Conservation (phyloP, 2,329 filamentous ascomycete species). For the Allantophomopsis lycopodina region DNA sequence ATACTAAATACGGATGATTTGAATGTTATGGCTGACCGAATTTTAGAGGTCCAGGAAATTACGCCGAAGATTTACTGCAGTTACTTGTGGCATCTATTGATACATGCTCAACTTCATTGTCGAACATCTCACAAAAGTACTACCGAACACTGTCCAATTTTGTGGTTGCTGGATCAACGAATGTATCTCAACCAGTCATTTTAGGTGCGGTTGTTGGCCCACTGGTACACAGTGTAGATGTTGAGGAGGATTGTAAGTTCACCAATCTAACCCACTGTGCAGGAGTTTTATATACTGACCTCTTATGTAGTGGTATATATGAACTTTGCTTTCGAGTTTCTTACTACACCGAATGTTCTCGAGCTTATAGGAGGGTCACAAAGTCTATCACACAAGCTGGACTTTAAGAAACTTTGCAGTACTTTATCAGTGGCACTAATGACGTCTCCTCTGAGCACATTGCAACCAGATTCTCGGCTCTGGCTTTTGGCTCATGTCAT, state of each 20-base stretch:
- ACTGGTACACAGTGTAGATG: too few relatives aligned
- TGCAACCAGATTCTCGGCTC: conserved; percentile 26
- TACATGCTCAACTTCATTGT: too few relatives aligned
- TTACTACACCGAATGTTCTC: conserved; percentile 15
- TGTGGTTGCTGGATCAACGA: neutral
- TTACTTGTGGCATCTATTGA: neutral
- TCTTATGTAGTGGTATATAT: conserved; percentile 4
- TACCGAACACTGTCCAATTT: too few relatives aligned
- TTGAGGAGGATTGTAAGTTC: too few relatives aligned
- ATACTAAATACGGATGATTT: too few relatives aligned
- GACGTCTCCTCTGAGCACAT: conserved; percentile 9
- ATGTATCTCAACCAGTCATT: too few relatives aligned
- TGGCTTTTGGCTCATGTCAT: conserved; percentile 58
- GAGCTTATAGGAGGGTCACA: conserved; percentile 9
- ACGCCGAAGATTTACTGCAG: neutral
- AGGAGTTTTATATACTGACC: too few relatives aligned
- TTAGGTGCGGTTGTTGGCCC: too few relatives aligned
- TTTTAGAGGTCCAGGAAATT: too few relatives aligned
- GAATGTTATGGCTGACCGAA: too few relatives aligned
- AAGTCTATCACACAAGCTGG: conserved; percentile 10
- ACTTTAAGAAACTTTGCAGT: conserved; percentile 13
- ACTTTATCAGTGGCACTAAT: conserved; percentile 11
- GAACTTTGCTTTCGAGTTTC: conserved; percentile 15
- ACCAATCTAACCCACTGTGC: too few relatives aligned
- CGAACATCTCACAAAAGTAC: too few relatives aligned